Base-by-base conservation (phyloP, 805 yeast species). In the Candida arabinofermentans region DNA sequence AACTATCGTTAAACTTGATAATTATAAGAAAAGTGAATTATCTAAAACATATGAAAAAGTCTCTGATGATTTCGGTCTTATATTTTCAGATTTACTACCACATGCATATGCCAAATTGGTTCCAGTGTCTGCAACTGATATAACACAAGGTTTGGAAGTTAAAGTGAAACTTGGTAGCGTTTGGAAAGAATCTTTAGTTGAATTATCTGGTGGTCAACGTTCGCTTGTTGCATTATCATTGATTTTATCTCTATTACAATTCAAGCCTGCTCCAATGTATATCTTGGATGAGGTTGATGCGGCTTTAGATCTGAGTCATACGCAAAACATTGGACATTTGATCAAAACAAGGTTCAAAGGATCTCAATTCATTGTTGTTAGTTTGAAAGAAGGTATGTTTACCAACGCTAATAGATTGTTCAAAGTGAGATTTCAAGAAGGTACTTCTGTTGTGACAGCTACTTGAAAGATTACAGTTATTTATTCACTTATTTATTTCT, bases 251-350 rank as follows among this genome's bases (percentile, higher is more conserved):
- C 70, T 93, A 46, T 69, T 93, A 37, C 96, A 89, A 62, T 91
- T 86, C 70, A 87, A 89, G 61, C 99, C 99, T 5, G 99, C 99
- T 1, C 99, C 99, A 7, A 86, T 93, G 96, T 93, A 93, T 58
- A 91, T 93, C 52, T 69, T 93, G 43, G 99, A 93, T 65, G 99
- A 93, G 66, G 97, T 93, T 29, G 99, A 93, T 67, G 99, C 99
- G 1, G 99, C 99, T 1, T 73, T 93, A 50, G 99, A 93, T 71
- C 74, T 91, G 49, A 86, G 95, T 44, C 99, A 93, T 60, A 93
- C 99, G 1, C 98, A 93, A 62, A 93, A 93, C 57, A 93, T 93
- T 56, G 99, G 99, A 3, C 96, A 88, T 57, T 71, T 93, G 60
- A 93, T 93, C 63, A 93, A 91, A 66, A 91, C 97, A 0, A 71